Conservation (phyloP, 2,329 filamentous ascomycete genomes). For the Thelonectria olida region DNA sequence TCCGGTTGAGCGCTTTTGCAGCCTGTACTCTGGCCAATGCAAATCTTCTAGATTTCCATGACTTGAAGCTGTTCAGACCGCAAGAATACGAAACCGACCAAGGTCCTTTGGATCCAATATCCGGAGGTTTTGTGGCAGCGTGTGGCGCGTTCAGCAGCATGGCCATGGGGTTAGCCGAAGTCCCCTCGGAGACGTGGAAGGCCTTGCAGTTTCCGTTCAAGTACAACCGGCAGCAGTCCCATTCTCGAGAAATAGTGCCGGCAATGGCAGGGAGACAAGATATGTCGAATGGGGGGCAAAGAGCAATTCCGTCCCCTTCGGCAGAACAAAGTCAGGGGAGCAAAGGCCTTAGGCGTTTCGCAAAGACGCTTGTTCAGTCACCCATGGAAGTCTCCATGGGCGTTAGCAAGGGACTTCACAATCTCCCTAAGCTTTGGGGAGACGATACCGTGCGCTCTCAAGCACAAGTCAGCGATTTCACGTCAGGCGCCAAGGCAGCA, state of each 20-base stretch:
- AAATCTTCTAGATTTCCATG: conserved; percentile 70
- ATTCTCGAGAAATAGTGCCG: neutral
- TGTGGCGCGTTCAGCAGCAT: conserved; percentile 2
- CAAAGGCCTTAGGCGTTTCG: conserved; percentile 54
- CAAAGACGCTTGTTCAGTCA: conserved; percentile 71
- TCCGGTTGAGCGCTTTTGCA: conserved; percentile 76
- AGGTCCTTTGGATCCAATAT: conserved; percentile 19
- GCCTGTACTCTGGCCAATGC: conserved; percentile 72
- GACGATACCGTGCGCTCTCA: conserved; percentile 79
- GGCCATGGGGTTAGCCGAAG: conserved; percentile 15
- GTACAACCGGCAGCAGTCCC: neutral
- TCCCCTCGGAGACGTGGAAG: conserved; percentile 17
- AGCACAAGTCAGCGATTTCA: conserved; percentile 79
- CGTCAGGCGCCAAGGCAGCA: conserved; percentile 78
- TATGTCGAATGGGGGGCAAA: neutral
- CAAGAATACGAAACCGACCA: conserved; percentile 10
- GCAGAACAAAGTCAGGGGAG: neutral
- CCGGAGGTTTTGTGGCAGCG: conserved; percentile 4
- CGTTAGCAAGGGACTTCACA: conserved; percentile 84
- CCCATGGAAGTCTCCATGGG: conserved; percentile 86
- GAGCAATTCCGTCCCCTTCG: neutral
- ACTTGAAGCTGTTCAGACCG: conserved; percentile 72
- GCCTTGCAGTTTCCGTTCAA: conserved; percentile 1
- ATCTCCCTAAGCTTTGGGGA: conserved; percentile 83
- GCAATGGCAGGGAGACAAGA: neutral